These are phyloP conservation scores for Myxozyma sirexii DNA, from an alignment of 805 yeast genomes.

Conservation along the genomic window DNA sequence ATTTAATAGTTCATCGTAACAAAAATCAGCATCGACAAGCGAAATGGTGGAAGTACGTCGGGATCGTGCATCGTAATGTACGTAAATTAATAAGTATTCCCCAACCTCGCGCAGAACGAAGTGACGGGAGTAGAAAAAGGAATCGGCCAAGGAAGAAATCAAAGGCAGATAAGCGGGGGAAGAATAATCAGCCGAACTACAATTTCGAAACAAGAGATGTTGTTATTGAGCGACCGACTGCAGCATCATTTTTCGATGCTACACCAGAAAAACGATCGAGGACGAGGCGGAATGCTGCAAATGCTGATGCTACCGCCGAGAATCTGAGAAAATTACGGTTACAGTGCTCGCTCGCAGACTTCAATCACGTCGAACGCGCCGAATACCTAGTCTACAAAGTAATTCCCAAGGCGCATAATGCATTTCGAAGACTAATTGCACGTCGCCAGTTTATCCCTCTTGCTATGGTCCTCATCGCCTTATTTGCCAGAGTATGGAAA, in stretches of 20 bases:
- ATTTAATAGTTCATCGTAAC: slow-evolving; percentile 68
- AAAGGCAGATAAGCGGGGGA: no score
- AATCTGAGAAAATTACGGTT: neutral
- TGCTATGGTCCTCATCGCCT: slow-evolving; percentile 22
- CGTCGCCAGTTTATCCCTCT: slow-evolving; percentile 22
- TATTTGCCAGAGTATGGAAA: slow-evolving; percentile 12
- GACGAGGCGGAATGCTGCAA: neutral
- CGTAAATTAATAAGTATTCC: slow-evolving; percentile 3
- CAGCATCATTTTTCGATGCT: no score
- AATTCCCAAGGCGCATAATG: slow-evolving; percentile 28
- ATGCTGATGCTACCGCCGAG: neutral
- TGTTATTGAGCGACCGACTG: no score
- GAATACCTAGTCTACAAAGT: slow-evolving; percentile 15
- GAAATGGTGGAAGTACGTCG: slow-evolving; percentile 75
- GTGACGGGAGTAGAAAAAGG: neutral
- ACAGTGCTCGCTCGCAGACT: neutral
- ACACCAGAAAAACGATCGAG: neutral
- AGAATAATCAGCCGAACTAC: no score
- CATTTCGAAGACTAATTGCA: slow-evolving; percentile 23
- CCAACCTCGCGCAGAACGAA: neutral
- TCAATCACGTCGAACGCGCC: slow-evolving; percentile 15
- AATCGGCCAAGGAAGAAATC: neutral
- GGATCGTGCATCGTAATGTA: slow-evolving; percentile 58
- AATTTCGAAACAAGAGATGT: no score
- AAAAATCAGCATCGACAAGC: slow-evolving; percentile 74